Conservation (phyloP, 2,329 filamentous ascomycete genomes). For the Colletotrichum musae region DNA sequence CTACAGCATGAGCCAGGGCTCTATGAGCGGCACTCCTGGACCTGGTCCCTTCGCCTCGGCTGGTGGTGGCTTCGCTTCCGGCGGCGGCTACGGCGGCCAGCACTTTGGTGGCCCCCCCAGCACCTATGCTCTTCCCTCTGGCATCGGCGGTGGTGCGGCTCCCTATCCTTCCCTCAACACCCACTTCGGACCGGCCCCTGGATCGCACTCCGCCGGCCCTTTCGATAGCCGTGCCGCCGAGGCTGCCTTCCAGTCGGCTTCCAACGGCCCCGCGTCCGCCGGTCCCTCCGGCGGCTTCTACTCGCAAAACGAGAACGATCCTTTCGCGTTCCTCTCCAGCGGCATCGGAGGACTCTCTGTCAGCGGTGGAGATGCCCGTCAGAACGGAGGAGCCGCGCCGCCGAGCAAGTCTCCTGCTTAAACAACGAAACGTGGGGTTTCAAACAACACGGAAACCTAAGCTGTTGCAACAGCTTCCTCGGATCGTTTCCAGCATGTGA, state of each 20-base stretch:
- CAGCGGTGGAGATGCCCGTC: constrained; percentile 73
- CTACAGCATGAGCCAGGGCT: constrained; percentile 88
- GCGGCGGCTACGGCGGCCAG: constrained; percentile 71
- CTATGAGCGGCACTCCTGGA: constrained; percentile 87
- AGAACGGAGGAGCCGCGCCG: constrained; percentile 72
- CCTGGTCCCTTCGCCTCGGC: constrained; percentile 82
- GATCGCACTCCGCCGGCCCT: constrained; percentile 85
- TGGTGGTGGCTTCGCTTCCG: constrained; percentile 72
- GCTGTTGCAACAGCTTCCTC: constrained; percentile 47
- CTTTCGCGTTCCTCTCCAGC: constrained; percentile 84
- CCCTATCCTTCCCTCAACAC: constrained; percentile 88
- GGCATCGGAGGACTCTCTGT: constrained; percentile 82
- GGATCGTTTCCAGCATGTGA: constrained; percentile 46
- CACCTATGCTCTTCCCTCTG: constrained; percentile 90
- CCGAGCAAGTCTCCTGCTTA: constrained; percentile 74
- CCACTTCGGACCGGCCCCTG: constrained; percentile 82
- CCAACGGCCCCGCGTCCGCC: constrained; percentile 83
- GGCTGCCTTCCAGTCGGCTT: constrained; percentile 91
- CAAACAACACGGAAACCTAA: constrained; percentile 33
- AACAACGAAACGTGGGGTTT: constrained; percentile 42
- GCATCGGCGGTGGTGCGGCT: constrained; percentile 82
- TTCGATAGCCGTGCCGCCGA: constrained; percentile 96
- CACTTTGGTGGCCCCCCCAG: constrained; percentile 91
- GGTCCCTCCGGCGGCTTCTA: constrained; percentile 82
- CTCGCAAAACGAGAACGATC: constrained; percentile 76